A percentile compares a stretch with the other conserved stretches of the same genome.
Evolutionary conservation across 2,329 filamentous ascomycete species (phyloP).

Genomic region (Amylocarpus encephaloides): DNA sequence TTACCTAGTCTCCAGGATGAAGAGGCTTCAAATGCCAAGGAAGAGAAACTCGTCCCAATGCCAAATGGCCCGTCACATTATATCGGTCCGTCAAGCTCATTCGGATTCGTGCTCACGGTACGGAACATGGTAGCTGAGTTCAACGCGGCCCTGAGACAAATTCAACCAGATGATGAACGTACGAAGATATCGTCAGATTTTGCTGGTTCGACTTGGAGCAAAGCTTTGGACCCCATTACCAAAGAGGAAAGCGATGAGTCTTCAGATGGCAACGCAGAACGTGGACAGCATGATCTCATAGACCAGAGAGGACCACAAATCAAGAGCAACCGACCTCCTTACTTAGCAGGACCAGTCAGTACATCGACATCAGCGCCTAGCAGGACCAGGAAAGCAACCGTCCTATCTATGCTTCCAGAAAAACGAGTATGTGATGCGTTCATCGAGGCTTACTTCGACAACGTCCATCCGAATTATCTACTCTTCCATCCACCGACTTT

Average conservation of each 20-base stretch:
- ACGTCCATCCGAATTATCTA: slow-evolving; percentile 35
- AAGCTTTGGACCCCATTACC: slow-evolving; percentile 26
- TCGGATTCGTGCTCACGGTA: slow-evolving; percentile 28
- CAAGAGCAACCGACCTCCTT: slow-evolving; percentile 9
- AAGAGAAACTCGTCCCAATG: slow-evolving; percentile 26
- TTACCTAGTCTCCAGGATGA: slow-evolving; percentile 10
- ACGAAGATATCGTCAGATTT: slow-evolving; percentile 25
- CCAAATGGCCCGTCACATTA: slow-evolving; percentile 27
- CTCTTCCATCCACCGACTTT: slow-evolving; percentile 38
- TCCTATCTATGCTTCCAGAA: slow-evolving; percentile 30
- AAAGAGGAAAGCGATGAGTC: slow-evolving; percentile 26
- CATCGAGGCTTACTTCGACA: slow-evolving; percentile 35
- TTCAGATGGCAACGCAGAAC: slow-evolving; percentile 17
- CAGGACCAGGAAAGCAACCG: slow-evolving; percentile 16
- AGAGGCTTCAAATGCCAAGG: slow-evolving; percentile 13
- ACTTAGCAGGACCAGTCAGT: slow-evolving; percentile 15
- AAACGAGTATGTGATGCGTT: slow-evolving; percentile 34
- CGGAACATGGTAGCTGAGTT: slow-evolving; percentile 29
- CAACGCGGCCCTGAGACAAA: slow-evolving; percentile 18
- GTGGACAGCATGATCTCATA: background rate
- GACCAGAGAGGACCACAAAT: background rate
- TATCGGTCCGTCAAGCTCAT: slow-evolving; percentile 29
- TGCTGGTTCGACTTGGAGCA: slow-evolving; percentile 27
- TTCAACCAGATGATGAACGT: slow-evolving; percentile 22
- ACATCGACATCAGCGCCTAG: slow-evolving; percentile 10